Percentiles rank a stretch among this genome's conserved stretches.
phyloP scores from a whole-genome alignment of 2,329 filamentous ascomycete genomes.

The Xylaria digitata region DNA sequence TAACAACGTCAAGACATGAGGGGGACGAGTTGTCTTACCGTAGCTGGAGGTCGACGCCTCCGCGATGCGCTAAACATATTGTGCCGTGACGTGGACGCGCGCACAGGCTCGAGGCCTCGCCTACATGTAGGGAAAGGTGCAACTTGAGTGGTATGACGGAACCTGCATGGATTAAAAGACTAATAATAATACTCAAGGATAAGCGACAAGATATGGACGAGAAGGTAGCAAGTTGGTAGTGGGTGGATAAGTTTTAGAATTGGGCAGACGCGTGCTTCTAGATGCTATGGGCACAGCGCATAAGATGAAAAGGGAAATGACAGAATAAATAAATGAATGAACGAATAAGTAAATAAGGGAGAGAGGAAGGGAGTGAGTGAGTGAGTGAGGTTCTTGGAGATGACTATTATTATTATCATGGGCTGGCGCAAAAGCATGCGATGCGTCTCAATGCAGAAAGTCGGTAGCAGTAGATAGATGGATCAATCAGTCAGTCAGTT shows the following conservation, averaged over 20 bases:
- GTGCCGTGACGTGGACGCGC: conserved; percentile 32
- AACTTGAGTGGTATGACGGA: conserved; percentile 37
- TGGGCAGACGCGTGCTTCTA: conserved; percentile 10
- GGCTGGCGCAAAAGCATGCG: too few relatives aligned
- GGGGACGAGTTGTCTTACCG: conserved; percentile 53
- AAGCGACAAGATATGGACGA: background rate
- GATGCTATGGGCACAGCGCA: too few relatives aligned
- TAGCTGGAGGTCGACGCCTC: conserved; percentile 60
- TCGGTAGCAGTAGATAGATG: too few relatives aligned
- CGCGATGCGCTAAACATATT: conserved; percentile 64
- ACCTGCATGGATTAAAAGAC: conserved; percentile 41
- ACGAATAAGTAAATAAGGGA: too few relatives aligned
- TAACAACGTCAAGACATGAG: conserved; percentile 9
- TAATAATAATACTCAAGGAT: conserved; percentile 25
- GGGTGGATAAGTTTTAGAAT: conserved; percentile 24
- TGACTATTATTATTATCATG: too few relatives aligned
- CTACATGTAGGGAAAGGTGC: conserved; percentile 32
- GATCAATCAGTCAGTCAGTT: too few relatives aligned
- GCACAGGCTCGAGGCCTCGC: conserved; percentile 39
- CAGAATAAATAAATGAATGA: too few relatives aligned
- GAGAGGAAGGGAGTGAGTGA: too few relatives aligned
- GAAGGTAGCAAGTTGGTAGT: background rate
- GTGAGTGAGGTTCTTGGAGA: too few relatives aligned
- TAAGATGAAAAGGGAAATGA: too few relatives aligned
- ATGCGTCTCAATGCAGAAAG: too few relatives aligned